Percentiles rank a stretch among this genome's conserved stretches.
Conservation (phyloP, 768 basidiomycete genomes). For the Austroboletus eburneus region DNA sequence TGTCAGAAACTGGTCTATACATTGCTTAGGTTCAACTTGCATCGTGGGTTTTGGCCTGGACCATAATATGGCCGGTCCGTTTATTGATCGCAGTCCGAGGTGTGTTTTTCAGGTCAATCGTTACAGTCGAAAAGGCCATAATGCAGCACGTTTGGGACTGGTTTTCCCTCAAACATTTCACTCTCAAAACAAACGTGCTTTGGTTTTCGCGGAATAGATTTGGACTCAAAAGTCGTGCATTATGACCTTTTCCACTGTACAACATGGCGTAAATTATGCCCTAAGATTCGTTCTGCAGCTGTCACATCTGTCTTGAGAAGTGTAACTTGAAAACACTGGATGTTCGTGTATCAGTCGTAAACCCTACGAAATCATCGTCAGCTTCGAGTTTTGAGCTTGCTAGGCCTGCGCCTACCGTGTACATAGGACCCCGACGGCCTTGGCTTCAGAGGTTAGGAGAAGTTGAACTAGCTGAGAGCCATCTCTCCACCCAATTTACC, state of each 20-base stretch:
- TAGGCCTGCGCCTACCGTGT: too few relatives aligned
- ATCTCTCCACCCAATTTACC: constrained; percentile 19
- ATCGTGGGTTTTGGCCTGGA: too few relatives aligned
- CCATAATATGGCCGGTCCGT: too few relatives aligned
- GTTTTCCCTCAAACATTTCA: constrained; percentile 9
- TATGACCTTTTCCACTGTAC: constrained; percentile 26
- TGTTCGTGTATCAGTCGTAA: background rate
- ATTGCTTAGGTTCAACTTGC: too few relatives aligned
- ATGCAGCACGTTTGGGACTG: constrained; percentile 24
- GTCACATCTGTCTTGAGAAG: background rate
- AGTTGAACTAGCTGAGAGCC: constrained; percentile 1
- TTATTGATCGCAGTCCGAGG: constrained; percentile 3
- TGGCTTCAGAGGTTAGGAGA: constrained; percentile 8
- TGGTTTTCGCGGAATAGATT: constrained; percentile 9
- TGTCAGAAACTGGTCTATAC: too few relatives aligned
- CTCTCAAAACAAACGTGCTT: constrained; percentile 1
- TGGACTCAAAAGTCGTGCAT: constrained; percentile 24
- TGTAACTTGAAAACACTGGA: background rate
- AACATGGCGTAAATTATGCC: background rate
- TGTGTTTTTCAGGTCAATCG: constrained; percentile 11
- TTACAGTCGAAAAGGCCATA: constrained; percentile 21
- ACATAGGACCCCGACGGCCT: too few relatives aligned
- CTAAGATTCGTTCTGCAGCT: constrained; percentile 5
- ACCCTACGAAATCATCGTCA: constrained; percentile 4
- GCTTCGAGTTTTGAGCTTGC: background rate